Percentiles rank a stretch among this genome's conserved stretches.
These are phyloP conservation scores for Tetratostichococcus sp. DNA, from an alignment of 139 green algal genomes.

Conservation along the genomic window DNA sequence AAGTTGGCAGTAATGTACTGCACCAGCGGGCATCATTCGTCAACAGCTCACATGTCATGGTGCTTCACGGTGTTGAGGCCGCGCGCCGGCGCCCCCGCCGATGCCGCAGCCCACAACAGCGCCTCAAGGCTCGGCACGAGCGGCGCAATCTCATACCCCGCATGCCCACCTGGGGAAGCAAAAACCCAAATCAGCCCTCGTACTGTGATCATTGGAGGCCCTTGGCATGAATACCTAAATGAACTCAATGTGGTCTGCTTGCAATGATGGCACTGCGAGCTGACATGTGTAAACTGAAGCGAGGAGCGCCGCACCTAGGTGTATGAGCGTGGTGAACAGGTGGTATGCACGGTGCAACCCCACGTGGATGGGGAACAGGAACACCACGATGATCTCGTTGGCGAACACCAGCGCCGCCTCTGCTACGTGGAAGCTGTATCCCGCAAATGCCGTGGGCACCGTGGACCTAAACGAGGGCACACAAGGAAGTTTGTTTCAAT, in stretches of 20 bases:
- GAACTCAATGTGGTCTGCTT: no score
- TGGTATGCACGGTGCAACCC: constrained; percentile 80
- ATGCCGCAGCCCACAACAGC: constrained; percentile 10
- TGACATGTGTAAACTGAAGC: no score
- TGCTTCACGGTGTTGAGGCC: constrained; percentile 83
- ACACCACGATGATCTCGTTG: constrained; percentile 78
- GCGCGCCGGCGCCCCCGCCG: not conserved
- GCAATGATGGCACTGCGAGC: no score
- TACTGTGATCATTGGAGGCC: no score
- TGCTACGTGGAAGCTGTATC: constrained; percentile 79
- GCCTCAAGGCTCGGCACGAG: constrained; percentile 70
- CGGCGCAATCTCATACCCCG: constrained; percentile 80
- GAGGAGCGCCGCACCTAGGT: constrained; percentile 63
- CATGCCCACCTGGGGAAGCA: constrained; percentile 63
- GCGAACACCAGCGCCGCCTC: constrained; percentile 85
- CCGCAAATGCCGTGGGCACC: constrained; percentile 72
- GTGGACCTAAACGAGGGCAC: constrained; percentile 70
- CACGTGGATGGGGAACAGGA: constrained; percentile 76
- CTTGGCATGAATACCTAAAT: no score
- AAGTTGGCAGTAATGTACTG: no score
- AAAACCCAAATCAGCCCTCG: no score
- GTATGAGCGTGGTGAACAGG: constrained; percentile 80
- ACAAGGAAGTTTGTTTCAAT: no score
- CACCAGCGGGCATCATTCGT: no score
- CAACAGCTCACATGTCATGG: not conserved